These are phyloP conservation scores for Myriosclerotinia duriaeana DNA, from an alignment of 2,329 filamentous ascomycete species.

Conservation along the genomic window DNA sequence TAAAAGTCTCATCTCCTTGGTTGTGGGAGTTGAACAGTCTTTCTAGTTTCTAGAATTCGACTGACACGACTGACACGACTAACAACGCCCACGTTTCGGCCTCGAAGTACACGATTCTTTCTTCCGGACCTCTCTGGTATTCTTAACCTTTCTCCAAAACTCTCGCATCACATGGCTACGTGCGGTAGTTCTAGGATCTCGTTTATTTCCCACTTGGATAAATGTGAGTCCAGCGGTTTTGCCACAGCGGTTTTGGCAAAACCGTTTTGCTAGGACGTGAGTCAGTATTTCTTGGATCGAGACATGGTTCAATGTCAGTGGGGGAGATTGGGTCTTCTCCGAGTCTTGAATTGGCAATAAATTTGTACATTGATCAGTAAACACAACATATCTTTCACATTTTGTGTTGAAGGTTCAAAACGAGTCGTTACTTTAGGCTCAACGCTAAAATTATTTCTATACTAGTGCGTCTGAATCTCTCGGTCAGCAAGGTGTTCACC, in stretches of 20 bases:
- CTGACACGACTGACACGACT: too few species aligned
- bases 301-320: background rate
- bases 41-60: background rate
- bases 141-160: background rate
- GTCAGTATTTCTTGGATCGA: background rate
- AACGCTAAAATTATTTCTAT: background rate
- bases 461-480: background rate
- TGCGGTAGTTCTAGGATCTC: constrained; percentile 1
- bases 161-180: constrained; percentile 19
- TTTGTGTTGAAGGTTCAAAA: background rate
- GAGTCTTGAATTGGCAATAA: background rate
- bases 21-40: background rate
- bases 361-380: background rate
- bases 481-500: background rate
- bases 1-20: background rate
- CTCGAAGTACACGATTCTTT: background rate
- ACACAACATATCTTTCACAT: background rate
- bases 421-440: background rate
- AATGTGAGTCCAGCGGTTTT: background rate
- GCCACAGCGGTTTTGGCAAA: too few species aligned
- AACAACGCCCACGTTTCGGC: background rate
- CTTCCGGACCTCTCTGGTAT: background rate
- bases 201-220: constrained; percentile 3
- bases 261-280: background rate
- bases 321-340: background rate